A percentile compares a stretch with the other conserved stretches of the same genome.
Evolutionary conservation across 1,284 basidiomycete species (phyloP).

Genomic region (Meripilus lineatus): DNA sequence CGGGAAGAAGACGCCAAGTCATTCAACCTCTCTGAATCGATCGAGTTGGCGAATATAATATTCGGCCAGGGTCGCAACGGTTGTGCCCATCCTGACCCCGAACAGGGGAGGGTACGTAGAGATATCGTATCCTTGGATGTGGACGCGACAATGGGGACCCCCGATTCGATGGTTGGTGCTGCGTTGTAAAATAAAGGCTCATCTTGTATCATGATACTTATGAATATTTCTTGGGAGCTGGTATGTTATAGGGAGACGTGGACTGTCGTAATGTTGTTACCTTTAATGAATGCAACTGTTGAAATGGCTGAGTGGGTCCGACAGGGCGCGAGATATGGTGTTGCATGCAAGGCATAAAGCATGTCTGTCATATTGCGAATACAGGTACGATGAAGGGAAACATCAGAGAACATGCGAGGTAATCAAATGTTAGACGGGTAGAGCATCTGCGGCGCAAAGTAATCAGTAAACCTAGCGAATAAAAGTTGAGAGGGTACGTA

Average conservation of each 20-base stretch:
- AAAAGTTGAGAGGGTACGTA: constrained; percentile 41
- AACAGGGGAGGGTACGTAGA: too few relatives aligned
- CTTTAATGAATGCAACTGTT: neutral
- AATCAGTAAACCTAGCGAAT: neutral
- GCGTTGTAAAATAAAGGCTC: neutral
- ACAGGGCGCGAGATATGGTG: neutral
- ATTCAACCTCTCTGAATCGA: too few relatives aligned
- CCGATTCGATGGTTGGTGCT: neutral
- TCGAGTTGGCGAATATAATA: too few relatives aligned
- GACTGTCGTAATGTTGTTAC: neutral
- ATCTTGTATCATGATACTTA: neutral
- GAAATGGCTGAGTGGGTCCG: neutral
- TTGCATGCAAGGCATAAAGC: neutral
- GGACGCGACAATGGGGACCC: neutral
- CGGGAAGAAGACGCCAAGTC: too few relatives aligned
- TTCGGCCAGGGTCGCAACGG: too few relatives aligned
- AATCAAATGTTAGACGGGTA: constrained; percentile 50
- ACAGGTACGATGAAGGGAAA: constrained; percentile 37
- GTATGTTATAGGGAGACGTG: neutral
- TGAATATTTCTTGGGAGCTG: neutral
- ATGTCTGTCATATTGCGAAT: constrained; percentile 36
- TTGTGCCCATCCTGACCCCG: too few relatives aligned
- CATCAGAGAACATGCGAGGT: constrained; percentile 22
- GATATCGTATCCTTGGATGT: too few relatives aligned
- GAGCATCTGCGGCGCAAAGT: constrained; percentile 35